phyloP scores from a whole-genome alignment of 306 rosid genomes.

The Pyrus communis region DNA sequence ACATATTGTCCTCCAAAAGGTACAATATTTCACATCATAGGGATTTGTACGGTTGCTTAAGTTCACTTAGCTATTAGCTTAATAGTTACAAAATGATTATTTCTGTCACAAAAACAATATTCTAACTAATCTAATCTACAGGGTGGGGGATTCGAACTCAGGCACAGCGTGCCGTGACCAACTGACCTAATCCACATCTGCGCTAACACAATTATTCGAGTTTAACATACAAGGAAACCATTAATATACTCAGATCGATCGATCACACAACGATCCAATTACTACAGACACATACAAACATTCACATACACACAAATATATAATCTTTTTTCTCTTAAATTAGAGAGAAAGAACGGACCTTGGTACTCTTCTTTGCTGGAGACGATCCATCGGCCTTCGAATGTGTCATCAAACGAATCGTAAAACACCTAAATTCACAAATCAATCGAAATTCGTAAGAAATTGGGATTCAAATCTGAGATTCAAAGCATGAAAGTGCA shows the following conservation, averaged over 20 bases:
- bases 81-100: neutral
- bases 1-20: neutral
- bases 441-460: neutral
- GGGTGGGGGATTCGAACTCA: neutral
- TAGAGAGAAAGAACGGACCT: conserved; percentile 28
- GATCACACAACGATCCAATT: neutral
- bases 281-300: neutral
- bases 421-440: conserved; percentile 49
- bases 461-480: neutral
- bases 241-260: neutral
- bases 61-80: neutral
- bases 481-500: neutral
- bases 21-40: no score
- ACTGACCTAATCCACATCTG: neutral
- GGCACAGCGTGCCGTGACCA: no score
- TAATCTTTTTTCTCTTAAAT: neutral
- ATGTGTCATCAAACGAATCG: conserved; percentile 77
- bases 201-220: neutral
- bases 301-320: neutral
- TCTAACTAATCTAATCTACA: no score
- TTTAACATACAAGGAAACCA: neutral
- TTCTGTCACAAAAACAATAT: neutral
- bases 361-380: conserved; percentile 63
- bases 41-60: neutral
- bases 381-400: conserved; percentile 70